phyloP scores from a whole-genome alignment of 768 basidiomycete species.

The Mycena albidolilacea region DNA sequence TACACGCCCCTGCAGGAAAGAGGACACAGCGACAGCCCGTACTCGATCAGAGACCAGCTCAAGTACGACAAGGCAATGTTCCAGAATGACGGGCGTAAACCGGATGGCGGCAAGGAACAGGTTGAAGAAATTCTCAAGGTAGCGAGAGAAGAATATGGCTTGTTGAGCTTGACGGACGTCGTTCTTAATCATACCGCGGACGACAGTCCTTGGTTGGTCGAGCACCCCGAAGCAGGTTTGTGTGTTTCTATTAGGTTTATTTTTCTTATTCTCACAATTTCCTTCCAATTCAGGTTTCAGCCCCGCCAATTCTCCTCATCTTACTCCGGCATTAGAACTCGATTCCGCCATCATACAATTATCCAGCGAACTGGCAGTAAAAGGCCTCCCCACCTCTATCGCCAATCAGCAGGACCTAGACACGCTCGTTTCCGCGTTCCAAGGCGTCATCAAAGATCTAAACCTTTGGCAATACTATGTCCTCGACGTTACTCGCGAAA shows the following conservation, averaged over 20 bases:
- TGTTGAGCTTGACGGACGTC: conserved; percentile 93
- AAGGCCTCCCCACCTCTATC: conserved; percentile 81
- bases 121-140: conserved; percentile 76
- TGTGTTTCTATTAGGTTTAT: conserved; percentile 15
- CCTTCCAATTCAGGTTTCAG: conserved; percentile 77
- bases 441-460: conserved; percentile 70
- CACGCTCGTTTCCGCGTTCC: conserved; percentile 74
- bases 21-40: conserved; percentile 92
- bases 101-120: conserved; percentile 67
- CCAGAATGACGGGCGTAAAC: conserved; percentile 50
- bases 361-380: conserved; percentile 73
- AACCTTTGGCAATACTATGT: conserved; percentile 97
- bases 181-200: conserved; percentile 98
- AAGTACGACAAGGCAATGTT: conserved; percentile 87
- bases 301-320: conserved; percentile 91
- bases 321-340: conserved; percentile 92
- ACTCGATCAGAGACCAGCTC: conserved; percentile 92
- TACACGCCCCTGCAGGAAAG: conserved; percentile 96
- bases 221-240: conserved; percentile 96
- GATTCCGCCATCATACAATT: conserved; percentile 90
- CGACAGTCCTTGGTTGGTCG: conserved; percentile 90
- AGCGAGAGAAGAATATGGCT: conserved; percentile 88
- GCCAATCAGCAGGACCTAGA: conserved; percentile 79
- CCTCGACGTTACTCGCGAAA: conserved; percentile 80
- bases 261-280: conserved; percentile 12